These are phyloP conservation scores for Copromyces sp. DNA, from an alignment of 495 filamentous ascomycete species.

Conservation along the genomic window DNA sequence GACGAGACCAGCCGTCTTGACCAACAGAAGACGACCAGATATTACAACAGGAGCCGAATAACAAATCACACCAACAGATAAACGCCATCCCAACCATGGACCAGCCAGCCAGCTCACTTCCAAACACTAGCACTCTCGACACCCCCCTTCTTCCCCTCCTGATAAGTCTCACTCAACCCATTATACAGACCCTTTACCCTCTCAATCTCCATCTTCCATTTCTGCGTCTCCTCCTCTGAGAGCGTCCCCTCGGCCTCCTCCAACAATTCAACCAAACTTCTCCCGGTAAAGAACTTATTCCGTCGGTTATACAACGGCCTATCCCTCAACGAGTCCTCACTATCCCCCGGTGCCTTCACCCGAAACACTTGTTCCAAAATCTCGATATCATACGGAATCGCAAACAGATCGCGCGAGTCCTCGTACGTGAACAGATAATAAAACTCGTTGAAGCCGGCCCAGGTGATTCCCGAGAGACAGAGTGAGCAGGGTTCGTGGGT, in stretches of 20 bases:
- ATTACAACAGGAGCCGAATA: background rate
- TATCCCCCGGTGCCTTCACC: conserved; percentile 20
- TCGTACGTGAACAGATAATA: conserved; percentile 37
- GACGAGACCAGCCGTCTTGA: background rate
- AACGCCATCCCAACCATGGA: background rate
- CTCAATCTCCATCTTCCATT: conserved; percentile 18
- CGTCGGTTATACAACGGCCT: conserved; percentile 28
- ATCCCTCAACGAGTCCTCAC: conserved; percentile 7
- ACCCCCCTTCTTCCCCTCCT: conserved; percentile 23
- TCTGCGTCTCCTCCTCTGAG: conserved; percentile 12
- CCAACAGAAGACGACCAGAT: background rate
- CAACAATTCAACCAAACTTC: conserved; percentile 24
- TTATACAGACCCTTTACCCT: conserved; percentile 29
- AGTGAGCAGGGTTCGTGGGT: conserved; percentile 35
- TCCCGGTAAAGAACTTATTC: conserved; percentile 33
- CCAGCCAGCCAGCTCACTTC: conserved; percentile 17
- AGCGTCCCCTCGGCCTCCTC: conserved; percentile 9
- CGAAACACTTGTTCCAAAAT: conserved; percentile 33
- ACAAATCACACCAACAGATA: background rate
- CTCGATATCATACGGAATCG: conserved; percentile 33
- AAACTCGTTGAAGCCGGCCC: conserved; percentile 34
- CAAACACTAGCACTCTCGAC: conserved; percentile 30
- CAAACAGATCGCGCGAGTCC: conserved; percentile 29
- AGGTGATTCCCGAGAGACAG: conserved; percentile 32
- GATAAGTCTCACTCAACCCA: conserved; percentile 25